A percentile compares a stretch with the other conserved stretches of the same genome.
phyloP scores from a whole-genome alignment of 2,329 filamentous ascomycete genomes.

The Hirsutella rhossiliensis region DNA sequence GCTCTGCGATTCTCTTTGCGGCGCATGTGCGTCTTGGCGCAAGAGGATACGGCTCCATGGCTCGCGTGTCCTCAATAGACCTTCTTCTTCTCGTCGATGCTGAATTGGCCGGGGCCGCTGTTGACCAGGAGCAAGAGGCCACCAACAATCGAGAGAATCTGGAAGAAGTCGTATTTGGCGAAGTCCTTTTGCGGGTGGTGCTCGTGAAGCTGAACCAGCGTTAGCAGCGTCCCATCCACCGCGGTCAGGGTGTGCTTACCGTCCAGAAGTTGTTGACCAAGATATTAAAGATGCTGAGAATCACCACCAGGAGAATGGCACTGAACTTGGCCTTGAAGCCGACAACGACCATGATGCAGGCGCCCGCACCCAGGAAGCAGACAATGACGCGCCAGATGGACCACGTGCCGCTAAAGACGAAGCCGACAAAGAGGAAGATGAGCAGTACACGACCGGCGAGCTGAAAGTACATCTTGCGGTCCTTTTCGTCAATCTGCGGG shows the following conservation, averaged over 20 bases:
- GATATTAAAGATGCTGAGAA: constrained; percentile 92
- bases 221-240: background rate
- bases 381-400: constrained; percentile 78
- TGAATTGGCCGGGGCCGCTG: constrained; percentile 95
- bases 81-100: constrained; percentile 99
- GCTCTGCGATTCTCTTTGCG: background rate
- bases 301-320: constrained; percentile 86
- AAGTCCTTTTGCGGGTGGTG: constrained; percentile 99
- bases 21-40: background rate
- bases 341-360: constrained; percentile 96
- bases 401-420: constrained; percentile 93
- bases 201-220: constrained; percentile 66
- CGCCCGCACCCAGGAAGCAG: constrained; percentile 72
- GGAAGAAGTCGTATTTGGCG: constrained; percentile 99
- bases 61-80: constrained; percentile 59
- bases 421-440: constrained; percentile 95
- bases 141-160: constrained; percentile 96
- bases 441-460: constrained; percentile 87
- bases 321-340: constrained; percentile 99
- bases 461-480: constrained; percentile 99
- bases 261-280: constrained; percentile 99
- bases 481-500: constrained; percentile 93
- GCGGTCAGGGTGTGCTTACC: constrained; percentile 41
- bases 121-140: constrained; percentile 94
- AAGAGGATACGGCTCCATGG: background rate